Conservation (phyloP, 192 early-diverging fungal genomes). For the Coemansia sp. region DNA sequence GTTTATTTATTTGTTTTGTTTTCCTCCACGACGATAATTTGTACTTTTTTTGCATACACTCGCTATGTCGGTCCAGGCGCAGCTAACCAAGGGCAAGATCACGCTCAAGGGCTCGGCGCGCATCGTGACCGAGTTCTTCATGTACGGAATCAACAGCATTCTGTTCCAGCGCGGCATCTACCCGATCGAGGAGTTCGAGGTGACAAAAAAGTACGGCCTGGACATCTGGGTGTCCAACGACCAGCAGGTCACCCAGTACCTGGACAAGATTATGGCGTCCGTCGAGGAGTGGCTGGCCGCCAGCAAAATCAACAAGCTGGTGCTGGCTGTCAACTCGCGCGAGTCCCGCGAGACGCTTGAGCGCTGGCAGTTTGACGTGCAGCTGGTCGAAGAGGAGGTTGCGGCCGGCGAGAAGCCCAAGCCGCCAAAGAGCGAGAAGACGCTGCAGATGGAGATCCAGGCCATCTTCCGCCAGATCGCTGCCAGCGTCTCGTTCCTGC, state of each 20-base stretch:
- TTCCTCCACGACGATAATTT: no score
- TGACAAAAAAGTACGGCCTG: constrained; percentile 82
- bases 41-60: constrained; percentile 6
- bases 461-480: constrained; percentile 91
- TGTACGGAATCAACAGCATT: constrained; percentile 80
- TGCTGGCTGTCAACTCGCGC: constrained; percentile 81
- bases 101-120: constrained; percentile 79
- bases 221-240: constrained; percentile 77
- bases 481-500: constrained; percentile 84
- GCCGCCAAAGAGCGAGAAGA: constrained; percentile 47
- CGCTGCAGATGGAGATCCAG: constrained; percentile 67
- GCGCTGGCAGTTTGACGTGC: constrained; percentile 93
- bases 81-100: constrained; percentile 60
- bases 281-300: constrained; percentile 77
- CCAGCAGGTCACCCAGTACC: constrained; percentile 66
- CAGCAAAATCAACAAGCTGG: constrained; percentile 74
- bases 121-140: constrained; percentile 87
- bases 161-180: constrained; percentile 92
- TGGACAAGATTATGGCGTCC: constrained; percentile 71
- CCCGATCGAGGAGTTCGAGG: constrained; percentile 84
- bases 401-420: constrained; percentile 7
- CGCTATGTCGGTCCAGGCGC: constrained; percentile 34
- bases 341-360: constrained; percentile 81
- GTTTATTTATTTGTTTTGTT: no score
- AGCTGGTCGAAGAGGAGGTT: constrained; percentile 52